Percentiles rank a stretch among this genome's conserved stretches.
Conservation (phyloP, 2,329 filamentous ascomycete species). For the Sporothrix globosa region DNA sequence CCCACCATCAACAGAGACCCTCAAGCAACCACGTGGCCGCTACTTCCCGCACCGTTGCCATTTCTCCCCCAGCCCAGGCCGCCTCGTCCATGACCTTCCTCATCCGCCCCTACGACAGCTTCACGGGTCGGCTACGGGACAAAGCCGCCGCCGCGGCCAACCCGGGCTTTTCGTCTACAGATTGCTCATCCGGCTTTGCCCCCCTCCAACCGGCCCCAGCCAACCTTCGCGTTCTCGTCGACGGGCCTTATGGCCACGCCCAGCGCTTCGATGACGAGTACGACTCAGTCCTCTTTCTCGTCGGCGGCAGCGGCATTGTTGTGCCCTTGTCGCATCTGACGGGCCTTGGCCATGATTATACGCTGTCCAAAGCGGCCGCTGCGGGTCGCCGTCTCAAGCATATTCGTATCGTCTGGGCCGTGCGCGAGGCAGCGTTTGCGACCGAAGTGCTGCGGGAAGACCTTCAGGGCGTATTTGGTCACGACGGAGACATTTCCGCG, state of each 20-base stretch:
- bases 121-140: slow-evolving; percentile 35
- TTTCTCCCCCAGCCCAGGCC: neutral
- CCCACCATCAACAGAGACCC: slow-evolving; percentile 35
- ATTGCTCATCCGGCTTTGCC: neutral
- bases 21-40: slow-evolving; percentile 1
- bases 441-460: slow-evolving; percentile 31
- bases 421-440: slow-evolving; percentile 34
- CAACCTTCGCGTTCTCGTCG: slow-evolving; percentile 33
- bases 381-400: slow-evolving; percentile 5
- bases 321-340: slow-evolving; percentile 35
- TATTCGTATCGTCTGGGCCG: slow-evolving; percentile 36
- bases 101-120: slow-evolving; percentile 36
- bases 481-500: neutral
- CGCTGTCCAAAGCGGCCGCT: neutral
- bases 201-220: neutral
- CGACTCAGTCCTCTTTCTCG: slow-evolving; percentile 34
- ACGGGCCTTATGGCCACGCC: slow-evolving; percentile 36
- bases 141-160: slow-evolving; percentile 31
- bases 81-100: slow-evolving; percentile 33
- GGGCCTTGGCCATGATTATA: slow-evolving; percentile 27
- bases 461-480: slow-evolving; percentile 24
- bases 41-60: neutral
- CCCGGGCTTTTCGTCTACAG: slow-evolving; percentile 4
- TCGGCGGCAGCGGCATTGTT: slow-evolving; percentile 37
- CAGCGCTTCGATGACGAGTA: slow-evolving; percentile 28